Percentiles rank a stretch among this genome's conserved stretches.
Conservation (phyloP, 352 stramenopile species). For the Phytophthora sansomeana region DNA sequence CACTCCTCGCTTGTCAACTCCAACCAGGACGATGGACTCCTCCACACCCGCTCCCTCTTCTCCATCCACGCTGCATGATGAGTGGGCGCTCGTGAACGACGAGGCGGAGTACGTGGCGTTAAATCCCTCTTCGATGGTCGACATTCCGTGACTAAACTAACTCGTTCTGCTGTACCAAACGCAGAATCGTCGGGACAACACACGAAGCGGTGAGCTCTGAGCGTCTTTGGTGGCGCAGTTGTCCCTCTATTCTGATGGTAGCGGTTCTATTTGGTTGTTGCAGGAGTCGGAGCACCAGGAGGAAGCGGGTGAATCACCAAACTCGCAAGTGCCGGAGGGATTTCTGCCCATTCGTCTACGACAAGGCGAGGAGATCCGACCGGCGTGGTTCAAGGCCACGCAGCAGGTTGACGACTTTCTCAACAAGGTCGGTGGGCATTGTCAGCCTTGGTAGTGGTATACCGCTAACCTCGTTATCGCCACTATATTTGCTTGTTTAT, state of each 20-base stretch:
- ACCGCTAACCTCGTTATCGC: neutral
- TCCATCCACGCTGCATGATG: conserved; percentile 45
- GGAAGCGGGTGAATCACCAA: neutral
- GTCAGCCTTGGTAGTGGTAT: neutral
- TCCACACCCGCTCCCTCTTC: conserved; percentile 25
- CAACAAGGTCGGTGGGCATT: conserved; percentile 27
- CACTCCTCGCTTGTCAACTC: neutral
- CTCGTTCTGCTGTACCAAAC: conserved; percentile 11
- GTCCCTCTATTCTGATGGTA: conserved; percentile 7
- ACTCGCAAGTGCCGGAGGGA: conserved; percentile 44
- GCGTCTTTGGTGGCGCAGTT: neutral
- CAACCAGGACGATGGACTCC: conserved; percentile 26
- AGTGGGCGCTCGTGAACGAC: conserved; percentile 79
- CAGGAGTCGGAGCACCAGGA: conserved; percentile 17
- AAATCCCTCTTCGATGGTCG: conserved; percentile 16
- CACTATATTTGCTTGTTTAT: conserved; percentile 2
- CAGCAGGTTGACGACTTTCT: conserved; percentile 76
- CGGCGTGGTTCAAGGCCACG: conserved; percentile 71
- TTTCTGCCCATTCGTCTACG: conserved; percentile 67
- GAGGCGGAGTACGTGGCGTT: conserved; percentile 59
- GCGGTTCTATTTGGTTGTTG: neutral
- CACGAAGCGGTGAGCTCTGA: conserved; percentile 17
- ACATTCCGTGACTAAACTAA: conserved; percentile 9
- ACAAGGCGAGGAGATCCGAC: conserved; percentile 57
- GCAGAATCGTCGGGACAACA: conserved; percentile 51